Evolutionary conservation across 345 rosid genomes (phyloP).

Genomic region (Gossypium herbaceum): DNA sequence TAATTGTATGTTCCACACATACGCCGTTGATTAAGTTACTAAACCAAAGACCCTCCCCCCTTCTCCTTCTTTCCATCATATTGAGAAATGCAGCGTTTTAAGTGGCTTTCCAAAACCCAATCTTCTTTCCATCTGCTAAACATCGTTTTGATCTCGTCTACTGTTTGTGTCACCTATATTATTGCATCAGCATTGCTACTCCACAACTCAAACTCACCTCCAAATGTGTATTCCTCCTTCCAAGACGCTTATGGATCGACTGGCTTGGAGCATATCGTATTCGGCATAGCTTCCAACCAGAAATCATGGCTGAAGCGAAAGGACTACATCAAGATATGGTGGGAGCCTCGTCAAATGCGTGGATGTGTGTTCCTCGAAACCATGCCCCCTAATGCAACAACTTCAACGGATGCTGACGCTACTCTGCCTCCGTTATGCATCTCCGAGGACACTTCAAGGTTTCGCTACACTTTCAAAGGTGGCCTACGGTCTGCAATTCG

Average conservation of each 20-base stretch:
- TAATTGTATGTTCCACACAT: neutral
- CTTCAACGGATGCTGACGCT: conserved; percentile 1
- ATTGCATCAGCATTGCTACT: conserved; percentile 40
- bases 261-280: conserved; percentile 54
- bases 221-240: conserved; percentile 19
- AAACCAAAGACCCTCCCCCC: neutral
- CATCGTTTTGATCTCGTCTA: conserved; percentile 35
- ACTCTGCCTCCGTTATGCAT: conserved; percentile 62
- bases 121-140: conserved; percentile 33
- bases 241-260: conserved; percentile 30
- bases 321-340: conserved; percentile 71
- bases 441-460: conserved; percentile 67
- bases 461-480: conserved; percentile 53
- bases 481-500: conserved; percentile 74
- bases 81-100: conserved; percentile 38
- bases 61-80: neutral
- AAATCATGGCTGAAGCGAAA: conserved; percentile 52
- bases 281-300: conserved; percentile 58
- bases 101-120: conserved; percentile 28
- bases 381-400: conserved; percentile 23
- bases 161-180: conserved; percentile 41
- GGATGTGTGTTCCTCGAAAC: conserved; percentile 75
- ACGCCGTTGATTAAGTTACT: conserved; percentile 1
- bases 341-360: conserved; percentile 52
- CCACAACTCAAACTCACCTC: conserved; percentile 29